These are phyloP conservation scores for Singerocomus inundabilis DNA, from an alignment of 1,284 basidiomycete species.

Conservation along the genomic window DNA sequence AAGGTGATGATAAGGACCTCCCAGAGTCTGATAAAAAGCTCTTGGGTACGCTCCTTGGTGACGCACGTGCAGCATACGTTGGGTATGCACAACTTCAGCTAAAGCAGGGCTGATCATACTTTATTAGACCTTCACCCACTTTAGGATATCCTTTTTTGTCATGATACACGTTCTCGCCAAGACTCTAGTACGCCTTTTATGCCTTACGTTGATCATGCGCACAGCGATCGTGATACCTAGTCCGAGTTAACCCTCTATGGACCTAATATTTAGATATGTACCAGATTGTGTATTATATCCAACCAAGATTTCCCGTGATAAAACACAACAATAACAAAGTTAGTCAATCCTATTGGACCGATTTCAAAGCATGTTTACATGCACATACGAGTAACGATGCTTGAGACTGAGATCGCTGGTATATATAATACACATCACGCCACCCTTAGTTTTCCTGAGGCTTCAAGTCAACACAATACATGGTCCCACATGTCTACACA, in stretches of 20 bases:
- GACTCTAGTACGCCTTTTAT: too few relatives aligned
- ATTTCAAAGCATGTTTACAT: not conserved
- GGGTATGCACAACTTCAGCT: slow-evolving; percentile 3
- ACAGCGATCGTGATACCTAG: not conserved
- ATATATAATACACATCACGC: too few relatives aligned
- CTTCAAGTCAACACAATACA: too few relatives aligned
- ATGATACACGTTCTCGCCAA: too few relatives aligned
- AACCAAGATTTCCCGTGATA: too few relatives aligned
- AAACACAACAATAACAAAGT: not conserved
- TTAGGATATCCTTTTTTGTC: not conserved
- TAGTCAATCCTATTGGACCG: too few relatives aligned
- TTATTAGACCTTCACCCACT: not conserved
- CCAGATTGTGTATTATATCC: not conserved
- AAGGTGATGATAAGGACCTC: not conserved
- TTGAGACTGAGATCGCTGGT: not conserved
- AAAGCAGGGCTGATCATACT: not conserved
- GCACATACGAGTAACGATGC: not conserved
- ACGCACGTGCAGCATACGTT: slow-evolving; percentile 9
- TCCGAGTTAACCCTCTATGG: not conserved
- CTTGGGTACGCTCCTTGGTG: slow-evolving; percentile 8
- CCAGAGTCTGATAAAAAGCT: not conserved
- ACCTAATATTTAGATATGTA: not conserved
- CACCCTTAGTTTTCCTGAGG: too few relatives aligned
- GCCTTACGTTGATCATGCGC: not conserved
- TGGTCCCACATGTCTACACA: too few relatives aligned